A percentile compares a stretch with the other conserved stretches of the same genome.
Evolutionary conservation across 768 basidiomycete genomes (phyloP).

Genomic region (Multifurca ochricompacta): DNA sequence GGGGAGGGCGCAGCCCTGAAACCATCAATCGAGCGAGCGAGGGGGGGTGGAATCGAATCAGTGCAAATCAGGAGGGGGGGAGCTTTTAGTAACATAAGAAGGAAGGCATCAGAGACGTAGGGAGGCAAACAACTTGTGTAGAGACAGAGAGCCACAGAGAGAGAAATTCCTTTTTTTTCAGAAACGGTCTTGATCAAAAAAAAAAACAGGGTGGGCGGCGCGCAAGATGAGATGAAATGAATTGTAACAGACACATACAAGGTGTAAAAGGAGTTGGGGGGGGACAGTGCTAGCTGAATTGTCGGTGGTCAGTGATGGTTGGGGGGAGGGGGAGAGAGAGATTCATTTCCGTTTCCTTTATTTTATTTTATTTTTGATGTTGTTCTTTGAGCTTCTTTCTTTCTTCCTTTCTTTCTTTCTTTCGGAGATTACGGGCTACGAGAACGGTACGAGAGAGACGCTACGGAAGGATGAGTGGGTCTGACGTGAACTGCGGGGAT

Average conservation of each 20-base stretch:
- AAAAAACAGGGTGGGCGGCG: no score
- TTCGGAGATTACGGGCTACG: slow-evolving; percentile 6
- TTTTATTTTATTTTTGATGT: no score
- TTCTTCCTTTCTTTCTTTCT: no score
- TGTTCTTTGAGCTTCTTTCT: no score
- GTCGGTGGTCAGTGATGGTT: no score
- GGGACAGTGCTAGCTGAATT: background rate
- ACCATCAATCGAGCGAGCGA: background rate
- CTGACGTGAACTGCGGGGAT: background rate
- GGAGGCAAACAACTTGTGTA: background rate
- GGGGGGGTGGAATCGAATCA: background rate
- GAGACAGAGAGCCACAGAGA: background rate
- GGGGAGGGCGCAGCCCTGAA: background rate
- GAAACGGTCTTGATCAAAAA: no score
- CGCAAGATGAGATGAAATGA: no score
- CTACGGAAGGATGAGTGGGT: slow-evolving; percentile 6
- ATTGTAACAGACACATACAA: background rate
- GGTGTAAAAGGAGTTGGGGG: background rate
- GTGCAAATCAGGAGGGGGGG: no score
- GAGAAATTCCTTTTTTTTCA: no score
- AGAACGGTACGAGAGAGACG: slow-evolving; percentile 13
- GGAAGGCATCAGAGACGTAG: background rate
- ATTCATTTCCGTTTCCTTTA: no score
- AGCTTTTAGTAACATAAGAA: background rate
- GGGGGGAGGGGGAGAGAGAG: no score